These are phyloP conservation scores for Tulasnella sp. DNA, from an alignment of 768 basidiomycete species.

Conservation along the genomic window DNA sequence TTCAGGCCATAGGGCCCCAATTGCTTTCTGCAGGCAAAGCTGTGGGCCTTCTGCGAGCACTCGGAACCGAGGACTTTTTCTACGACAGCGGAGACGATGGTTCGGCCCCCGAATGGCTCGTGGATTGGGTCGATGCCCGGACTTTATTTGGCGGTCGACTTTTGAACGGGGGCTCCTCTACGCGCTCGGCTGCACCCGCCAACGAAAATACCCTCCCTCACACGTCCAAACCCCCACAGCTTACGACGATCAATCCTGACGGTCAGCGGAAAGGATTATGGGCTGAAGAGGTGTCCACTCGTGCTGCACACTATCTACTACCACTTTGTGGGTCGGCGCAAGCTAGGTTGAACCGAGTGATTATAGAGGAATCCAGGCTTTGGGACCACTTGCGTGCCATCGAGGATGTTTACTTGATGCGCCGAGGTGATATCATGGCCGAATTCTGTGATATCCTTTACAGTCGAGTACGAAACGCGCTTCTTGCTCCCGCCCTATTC, in stretches of 20 bases:
- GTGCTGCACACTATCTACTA: conserved; percentile 51
- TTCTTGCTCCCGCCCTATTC: neutral
- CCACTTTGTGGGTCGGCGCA: conserved; percentile 55
- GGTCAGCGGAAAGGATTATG: neutral
- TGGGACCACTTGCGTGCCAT: conserved; percentile 55
- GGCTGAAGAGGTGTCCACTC: conserved; percentile 19
- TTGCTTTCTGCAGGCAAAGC: conserved; percentile 71
- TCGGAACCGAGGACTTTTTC: conserved; percentile 41
- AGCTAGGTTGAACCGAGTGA: conserved; percentile 51
- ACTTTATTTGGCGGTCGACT: neutral
- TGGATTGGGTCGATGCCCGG: conserved; percentile 15
- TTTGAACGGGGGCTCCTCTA: neutral
- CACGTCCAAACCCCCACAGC: neutral
- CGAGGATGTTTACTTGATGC: conserved; percentile 71
- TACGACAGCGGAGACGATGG: neutral
- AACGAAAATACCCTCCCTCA: neutral
- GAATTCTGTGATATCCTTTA: conserved; percentile 73
- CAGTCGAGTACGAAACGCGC: conserved; percentile 51
- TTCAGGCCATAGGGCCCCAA: conserved; percentile 27
- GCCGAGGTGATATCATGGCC: conserved; percentile 70
- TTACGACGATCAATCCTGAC: neutral
- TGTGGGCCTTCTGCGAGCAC: conserved; percentile 64
- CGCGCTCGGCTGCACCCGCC: neutral
- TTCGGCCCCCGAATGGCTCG: conserved; percentile 16
- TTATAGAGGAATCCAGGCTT: conserved; percentile 60